These are phyloP conservation scores for Kodamaea neixiangensis DNA, from an alignment of 805 yeast species.

Conservation along the genomic window DNA sequence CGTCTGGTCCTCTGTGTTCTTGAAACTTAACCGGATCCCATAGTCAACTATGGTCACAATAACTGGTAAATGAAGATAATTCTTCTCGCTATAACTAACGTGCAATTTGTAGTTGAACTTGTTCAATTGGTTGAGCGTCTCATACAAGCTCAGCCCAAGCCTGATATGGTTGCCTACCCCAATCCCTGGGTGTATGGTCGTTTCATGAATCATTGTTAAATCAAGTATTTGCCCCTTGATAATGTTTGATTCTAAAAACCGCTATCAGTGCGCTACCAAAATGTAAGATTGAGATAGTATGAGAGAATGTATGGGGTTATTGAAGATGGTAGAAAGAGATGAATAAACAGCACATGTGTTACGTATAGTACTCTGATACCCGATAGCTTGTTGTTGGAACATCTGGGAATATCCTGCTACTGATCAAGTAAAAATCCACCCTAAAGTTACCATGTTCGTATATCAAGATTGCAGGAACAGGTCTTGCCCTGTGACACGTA, in stretches of 20 bases:
- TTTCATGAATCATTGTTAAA: conserved; percentile 13
- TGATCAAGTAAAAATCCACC: no score
- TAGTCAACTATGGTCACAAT: conserved; percentile 28
- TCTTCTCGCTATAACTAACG: conserved; percentile 30
- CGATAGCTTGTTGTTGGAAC: no score
- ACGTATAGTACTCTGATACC: no score
- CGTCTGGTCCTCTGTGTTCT: conserved; percentile 12
- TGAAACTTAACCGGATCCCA: conserved; percentile 16
- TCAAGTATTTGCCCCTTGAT: conserved; percentile 2
- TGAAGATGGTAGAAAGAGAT: no score
- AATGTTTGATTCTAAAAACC: not conserved
- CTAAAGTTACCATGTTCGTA: no score
- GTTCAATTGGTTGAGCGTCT: conserved; percentile 25
- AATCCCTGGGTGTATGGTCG: conserved; percentile 31
- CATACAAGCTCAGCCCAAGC: conserved; percentile 32
- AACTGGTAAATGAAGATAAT: conserved; percentile 35
- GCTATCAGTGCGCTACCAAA: not conserved
- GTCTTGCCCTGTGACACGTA: no score
- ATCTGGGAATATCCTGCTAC: no score
- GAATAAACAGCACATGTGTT: no score
- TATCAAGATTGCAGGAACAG: no score
- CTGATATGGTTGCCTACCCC: conserved; percentile 33
- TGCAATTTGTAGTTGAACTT: conserved; percentile 29
- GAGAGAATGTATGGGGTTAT: no score
- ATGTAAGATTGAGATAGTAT: no score